Evolutionary conservation across 768 basidiomycete species (phyloP).

Genomic region (Lactifluus hygrophoroides): DNA sequence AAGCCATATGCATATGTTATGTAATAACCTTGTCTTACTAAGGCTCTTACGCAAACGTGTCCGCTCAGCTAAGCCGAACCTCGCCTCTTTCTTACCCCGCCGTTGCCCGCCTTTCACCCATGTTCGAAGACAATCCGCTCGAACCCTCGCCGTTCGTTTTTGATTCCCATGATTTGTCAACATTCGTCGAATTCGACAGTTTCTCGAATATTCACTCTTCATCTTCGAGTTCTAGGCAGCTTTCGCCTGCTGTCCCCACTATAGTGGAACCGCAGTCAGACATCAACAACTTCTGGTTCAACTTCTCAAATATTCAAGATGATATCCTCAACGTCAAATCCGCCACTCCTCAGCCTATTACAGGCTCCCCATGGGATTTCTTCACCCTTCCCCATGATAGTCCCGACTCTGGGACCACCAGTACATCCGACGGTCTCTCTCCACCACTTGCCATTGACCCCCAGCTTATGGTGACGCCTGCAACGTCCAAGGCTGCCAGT

Average conservation of each 20-base stretch:
- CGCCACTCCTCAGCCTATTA: constrained; percentile 22
- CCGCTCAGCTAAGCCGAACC: neutral
- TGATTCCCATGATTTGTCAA: constrained; percentile 1
- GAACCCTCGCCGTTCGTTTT: constrained; percentile 14
- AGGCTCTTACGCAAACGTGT: too few relatives aligned
- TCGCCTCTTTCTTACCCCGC: neutral
- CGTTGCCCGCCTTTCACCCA: neutral
- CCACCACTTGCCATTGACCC: constrained; percentile 56
- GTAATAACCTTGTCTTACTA: too few relatives aligned
- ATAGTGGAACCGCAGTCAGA: constrained; percentile 9
- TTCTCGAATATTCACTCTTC: neutral
- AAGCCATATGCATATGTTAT: too few relatives aligned
- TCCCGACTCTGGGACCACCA: constrained; percentile 22
- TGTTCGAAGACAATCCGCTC: constrained; percentile 18
- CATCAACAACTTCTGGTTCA: constrained; percentile 18
- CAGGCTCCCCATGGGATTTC: constrained; percentile 32
- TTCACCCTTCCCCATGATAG: constrained; percentile 29
- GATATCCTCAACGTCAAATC: constrained; percentile 25
- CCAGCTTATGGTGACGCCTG: constrained; percentile 62
- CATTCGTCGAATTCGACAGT: constrained; percentile 2
- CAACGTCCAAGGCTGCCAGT: constrained; percentile 36
- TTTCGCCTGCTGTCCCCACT: neutral
- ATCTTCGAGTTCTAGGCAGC: neutral
- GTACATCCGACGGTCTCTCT: constrained; percentile 20
- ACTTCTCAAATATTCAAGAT: constrained; percentile 25